phyloP scores from a whole-genome alignment of 208 protist species.

The Acanthamoeba quina region DNA sequence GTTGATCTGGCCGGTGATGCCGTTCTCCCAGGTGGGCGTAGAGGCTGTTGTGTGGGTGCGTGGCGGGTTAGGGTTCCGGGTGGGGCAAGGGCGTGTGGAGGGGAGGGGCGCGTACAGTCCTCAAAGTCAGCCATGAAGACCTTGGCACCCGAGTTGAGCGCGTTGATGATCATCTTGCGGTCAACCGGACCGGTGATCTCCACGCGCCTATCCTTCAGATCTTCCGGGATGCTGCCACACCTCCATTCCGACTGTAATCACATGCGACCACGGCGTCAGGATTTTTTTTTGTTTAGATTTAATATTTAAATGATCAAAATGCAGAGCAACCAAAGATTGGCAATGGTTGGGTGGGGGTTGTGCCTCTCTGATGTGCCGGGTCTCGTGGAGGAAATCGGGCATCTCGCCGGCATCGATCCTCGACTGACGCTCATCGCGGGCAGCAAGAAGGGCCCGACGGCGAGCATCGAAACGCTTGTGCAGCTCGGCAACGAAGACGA shows the following conservation, averaged over 20 bases:
- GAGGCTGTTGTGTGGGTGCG: slow-evolving; percentile 14
- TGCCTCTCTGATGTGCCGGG: slow-evolving; percentile 67
- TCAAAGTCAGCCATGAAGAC: slow-evolving; percentile 90
- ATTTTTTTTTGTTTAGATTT: neutral
- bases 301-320: neutral
- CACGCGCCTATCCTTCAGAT: slow-evolving; percentile 81
- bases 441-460: slow-evolving; percentile 2
- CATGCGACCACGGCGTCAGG: no score
- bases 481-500: slow-evolving; percentile 6
- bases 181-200: slow-evolving; percentile 83
- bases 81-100: no score
- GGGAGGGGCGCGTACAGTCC: slow-evolving; percentile 74
- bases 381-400: slow-evolving; percentile 54
- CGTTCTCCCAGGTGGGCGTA: slow-evolving; percentile 86
- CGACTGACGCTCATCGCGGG: neutral
- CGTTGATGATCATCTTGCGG: slow-evolving; percentile 90
- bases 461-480: neutral
- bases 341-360: neutral
- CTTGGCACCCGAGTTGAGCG: slow-evolving; percentile 87
- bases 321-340: neutral
- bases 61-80: neutral
- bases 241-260: slow-evolving; percentile 76
- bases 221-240: slow-evolving; percentile 75
- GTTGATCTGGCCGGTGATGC: slow-evolving; percentile 86
- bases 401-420: slow-evolving; percentile 2